Evolutionary conservation across 805 yeast species (phyloP).

Genomic region (Kazachstania africana): DNA sequence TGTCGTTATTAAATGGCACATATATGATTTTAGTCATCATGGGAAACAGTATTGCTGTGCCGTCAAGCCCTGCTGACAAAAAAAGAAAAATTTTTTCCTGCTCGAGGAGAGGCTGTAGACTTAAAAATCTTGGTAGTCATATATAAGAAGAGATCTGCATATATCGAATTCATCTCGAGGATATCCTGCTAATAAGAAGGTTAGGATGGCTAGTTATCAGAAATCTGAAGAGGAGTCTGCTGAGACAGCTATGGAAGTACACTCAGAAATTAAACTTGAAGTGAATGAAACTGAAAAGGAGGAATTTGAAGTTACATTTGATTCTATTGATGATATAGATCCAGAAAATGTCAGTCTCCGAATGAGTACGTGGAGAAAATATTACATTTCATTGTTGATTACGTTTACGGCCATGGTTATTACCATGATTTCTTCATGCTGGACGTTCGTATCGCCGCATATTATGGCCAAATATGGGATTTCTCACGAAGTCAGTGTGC

Average conservation of each 20-base stretch:
- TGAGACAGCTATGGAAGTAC: background rate
- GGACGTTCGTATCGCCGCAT: constrained; percentile 48
- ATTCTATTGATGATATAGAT: constrained; percentile 7
- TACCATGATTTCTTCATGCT: constrained; percentile 59
- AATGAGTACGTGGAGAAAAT: constrained; percentile 39
- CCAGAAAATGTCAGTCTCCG: constrained; percentile 24
- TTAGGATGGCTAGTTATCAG: background rate
- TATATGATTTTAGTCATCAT: no score
- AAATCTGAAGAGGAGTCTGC: background rate
- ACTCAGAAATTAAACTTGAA: no score
- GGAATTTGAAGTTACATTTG: constrained; percentile 22
- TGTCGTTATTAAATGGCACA: no score
- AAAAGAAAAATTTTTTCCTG: no score
- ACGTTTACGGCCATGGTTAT: constrained; percentile 48
- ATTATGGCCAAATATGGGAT: constrained; percentile 36
- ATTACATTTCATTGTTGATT: constrained; percentile 42
- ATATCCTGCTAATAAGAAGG: background rate
- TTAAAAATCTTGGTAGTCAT: no score
- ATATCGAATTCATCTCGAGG: no score
- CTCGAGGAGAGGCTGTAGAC: no score
- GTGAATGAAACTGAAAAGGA: no score
- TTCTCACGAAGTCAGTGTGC: constrained; percentile 42
- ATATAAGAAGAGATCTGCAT: no score
- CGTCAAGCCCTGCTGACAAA: no score
- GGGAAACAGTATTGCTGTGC: no score